Base-by-base conservation (phyloP, 352 stramenopile genomes). In the Phytopythium oedochilum region DNA sequence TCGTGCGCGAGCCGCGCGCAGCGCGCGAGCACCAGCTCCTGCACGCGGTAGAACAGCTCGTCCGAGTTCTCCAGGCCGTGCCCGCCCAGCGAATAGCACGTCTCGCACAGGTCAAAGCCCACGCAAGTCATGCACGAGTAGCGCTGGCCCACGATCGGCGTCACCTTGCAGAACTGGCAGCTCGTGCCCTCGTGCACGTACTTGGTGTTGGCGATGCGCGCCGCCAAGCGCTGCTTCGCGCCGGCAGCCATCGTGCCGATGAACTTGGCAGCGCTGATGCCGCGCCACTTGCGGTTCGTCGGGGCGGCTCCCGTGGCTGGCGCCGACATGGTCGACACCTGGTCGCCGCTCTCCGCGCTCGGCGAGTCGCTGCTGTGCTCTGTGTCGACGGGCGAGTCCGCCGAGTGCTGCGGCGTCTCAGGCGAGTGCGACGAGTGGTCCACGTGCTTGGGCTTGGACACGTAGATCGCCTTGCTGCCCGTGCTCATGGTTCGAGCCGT, bases 51-150 rank as follows among this genome's bases (percentile, higher is more conserved):
- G 54, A 93, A 93, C 39, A 93, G 64, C 59, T 93, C 83, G 66
- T 93, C 83, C 43, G 80, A 89, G 67, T 93, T 91, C 61, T 93
- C 83, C 44, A 91, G 63, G 1, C 83, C 83, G 60, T 94, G 83
- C 28, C 81, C 80, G 29, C 83, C 83, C n/a, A 92, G 67, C 36
- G 78, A 74, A 66, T 94, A 94, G 43, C 83, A 94, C 47, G 77
- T 87, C 57, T 89, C 79, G 52, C 83, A 94, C 52, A 94, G 59
- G 55, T 92, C 81, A 35, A 89, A 89, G 55, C 78, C 79, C n/a
- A 91, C 83, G 47, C 83, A 94, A 26, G 78, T 92, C 15, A 66
- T 56, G 44, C 83, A 94, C 42, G 79, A 80, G 60, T 83, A 94
- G 5, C 79, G 81, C 29, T 70, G 59, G n/a, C 83, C 83, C 12